phyloP scores from a whole-genome alignment of 1,139 yeast genomes.

The Tardiomyces blankii region DNA sequence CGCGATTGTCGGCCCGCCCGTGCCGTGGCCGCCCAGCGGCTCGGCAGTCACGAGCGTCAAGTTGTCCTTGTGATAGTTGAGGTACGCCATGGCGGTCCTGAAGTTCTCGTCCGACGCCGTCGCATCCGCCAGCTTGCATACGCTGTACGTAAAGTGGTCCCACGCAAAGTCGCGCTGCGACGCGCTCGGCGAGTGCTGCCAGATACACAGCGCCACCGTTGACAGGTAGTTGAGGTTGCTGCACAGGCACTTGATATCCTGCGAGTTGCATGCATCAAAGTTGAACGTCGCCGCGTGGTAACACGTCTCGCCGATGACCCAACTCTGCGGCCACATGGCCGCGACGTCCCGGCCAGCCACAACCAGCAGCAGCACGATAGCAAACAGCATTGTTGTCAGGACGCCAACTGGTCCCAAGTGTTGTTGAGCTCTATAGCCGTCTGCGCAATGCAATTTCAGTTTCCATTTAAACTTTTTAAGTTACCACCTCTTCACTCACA shows the following conservation, averaged over 20 bases:
- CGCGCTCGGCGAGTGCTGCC: conserved; percentile 9
- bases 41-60: conserved; percentile 8
- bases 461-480: too few relatives aligned
- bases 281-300: conserved; percentile 15
- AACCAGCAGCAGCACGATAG: neutral
- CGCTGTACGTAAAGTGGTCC: conserved; percentile 19
- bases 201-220: conserved; percentile 22
- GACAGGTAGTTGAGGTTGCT: conserved; percentile 18
- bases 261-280: conserved; percentile 19
- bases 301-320: conserved; percentile 25
- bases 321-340: conserved; percentile 24
- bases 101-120: conserved; percentile 14
- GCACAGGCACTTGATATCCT: conserved; percentile 24
- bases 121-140: conserved; percentile 18
- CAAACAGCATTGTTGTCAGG: neutral
- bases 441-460: too few relatives aligned
- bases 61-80: conserved; percentile 5
- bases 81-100: conserved; percentile 12
- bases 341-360: conserved; percentile 2
- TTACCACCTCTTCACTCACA: too few relatives aligned
- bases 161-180: conserved; percentile 18
- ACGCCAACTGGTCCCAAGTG: too few relatives aligned
- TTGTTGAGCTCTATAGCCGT: too few relatives aligned
- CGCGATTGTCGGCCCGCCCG: conserved; percentile 4
- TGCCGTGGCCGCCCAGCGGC: conserved; percentile 2